Percentiles rank a stretch among this genome's conserved stretches.
phyloP scores from a whole-genome alignment of 495 filamentous ascomycete genomes.

The Copromyces sp. region DNA sequence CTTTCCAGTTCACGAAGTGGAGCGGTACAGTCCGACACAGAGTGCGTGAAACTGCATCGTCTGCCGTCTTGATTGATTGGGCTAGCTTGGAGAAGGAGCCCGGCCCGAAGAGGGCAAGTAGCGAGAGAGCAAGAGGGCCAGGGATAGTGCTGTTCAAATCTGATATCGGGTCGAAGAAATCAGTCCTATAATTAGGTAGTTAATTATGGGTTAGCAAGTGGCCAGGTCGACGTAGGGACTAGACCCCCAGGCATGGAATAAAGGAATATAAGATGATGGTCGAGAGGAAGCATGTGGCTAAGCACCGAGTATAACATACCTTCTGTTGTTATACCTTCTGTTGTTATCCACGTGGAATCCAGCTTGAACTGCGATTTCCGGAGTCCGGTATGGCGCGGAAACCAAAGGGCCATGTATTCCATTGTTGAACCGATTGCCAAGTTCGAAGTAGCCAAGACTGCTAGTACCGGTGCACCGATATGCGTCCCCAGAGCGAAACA shows the following conservation, averaged over 20 bases:
- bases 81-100: neutral
- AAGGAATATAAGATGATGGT: too few species aligned
- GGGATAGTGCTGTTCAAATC: too few species aligned
- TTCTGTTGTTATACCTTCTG: neutral
- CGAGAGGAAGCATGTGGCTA: neutral
- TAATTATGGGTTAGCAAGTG: neutral
- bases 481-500: neutral
- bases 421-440: conserved; percentile 1
- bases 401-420: neutral
- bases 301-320: neutral
- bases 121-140: neutral
- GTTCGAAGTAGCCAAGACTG: conserved; percentile 4
- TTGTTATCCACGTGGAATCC: neutral
- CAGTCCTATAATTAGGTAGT: too few species aligned
- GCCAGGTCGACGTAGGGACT: too few species aligned
- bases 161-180: too few species aligned
- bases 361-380: neutral
- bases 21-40: neutral
- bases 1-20: neutral
- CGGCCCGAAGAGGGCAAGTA: neutral
- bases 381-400: neutral
- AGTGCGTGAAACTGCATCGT: neutral
- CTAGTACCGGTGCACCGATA: neutral
- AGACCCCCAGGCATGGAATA: too few species aligned
- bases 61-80: neutral